Conservation (phyloP, 179 eudicot species). For the Sideroxylon spinosum region DNA sequence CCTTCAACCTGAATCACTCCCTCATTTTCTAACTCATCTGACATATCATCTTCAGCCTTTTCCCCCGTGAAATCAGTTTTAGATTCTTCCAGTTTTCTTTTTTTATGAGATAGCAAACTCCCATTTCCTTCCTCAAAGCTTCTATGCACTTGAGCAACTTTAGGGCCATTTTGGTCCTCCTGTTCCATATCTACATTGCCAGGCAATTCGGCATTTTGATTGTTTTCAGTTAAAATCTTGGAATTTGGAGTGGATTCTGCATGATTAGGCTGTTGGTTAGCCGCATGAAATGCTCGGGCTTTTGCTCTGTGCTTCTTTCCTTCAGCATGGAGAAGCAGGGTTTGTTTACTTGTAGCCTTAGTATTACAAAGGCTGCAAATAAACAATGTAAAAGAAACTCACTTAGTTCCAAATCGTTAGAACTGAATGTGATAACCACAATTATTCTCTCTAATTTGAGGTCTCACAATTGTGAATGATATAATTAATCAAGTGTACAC, state of each 20-base stretch:
- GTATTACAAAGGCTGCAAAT: slow-evolving; percentile 73
- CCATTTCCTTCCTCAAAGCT: slow-evolving; percentile 32
- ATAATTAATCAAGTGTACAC: too few species aligned
- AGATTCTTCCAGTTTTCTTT: slow-evolving; percentile 50
- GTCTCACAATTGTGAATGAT: too few species aligned
- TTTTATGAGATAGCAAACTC: slow-evolving; percentile 33
- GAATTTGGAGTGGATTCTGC: slow-evolving; percentile 33
- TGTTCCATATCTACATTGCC: slow-evolving; percentile 19
- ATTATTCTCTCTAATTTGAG: too few species aligned
- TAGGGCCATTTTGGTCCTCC: slow-evolving; percentile 27
- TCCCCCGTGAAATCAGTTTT: slow-evolving; percentile 26
- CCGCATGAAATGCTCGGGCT: slow-evolving; percentile 69
- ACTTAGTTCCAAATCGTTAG: neutral
- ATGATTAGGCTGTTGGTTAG: slow-evolving; percentile 53
- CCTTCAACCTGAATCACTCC: slow-evolving; percentile 34
- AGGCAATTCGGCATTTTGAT: slow-evolving; percentile 27
- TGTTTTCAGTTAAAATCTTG: slow-evolving; percentile 25
- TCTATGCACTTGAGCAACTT: slow-evolving; percentile 24
- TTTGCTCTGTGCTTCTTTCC: slow-evolving; percentile 91
- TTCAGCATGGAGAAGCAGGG: slow-evolving; percentile 81
- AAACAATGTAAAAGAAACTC: neutral
- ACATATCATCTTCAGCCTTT: slow-evolving; percentile 18
- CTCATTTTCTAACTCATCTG: slow-evolving; percentile 33
- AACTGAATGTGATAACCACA: neutral
- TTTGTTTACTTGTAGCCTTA: slow-evolving; percentile 75